Evolutionary conservation across 2,329 filamentous ascomycete genomes (phyloP), one percentile per base, ranked within the genome.

Genomic region (Aurifilum marmelostoma): DNA sequence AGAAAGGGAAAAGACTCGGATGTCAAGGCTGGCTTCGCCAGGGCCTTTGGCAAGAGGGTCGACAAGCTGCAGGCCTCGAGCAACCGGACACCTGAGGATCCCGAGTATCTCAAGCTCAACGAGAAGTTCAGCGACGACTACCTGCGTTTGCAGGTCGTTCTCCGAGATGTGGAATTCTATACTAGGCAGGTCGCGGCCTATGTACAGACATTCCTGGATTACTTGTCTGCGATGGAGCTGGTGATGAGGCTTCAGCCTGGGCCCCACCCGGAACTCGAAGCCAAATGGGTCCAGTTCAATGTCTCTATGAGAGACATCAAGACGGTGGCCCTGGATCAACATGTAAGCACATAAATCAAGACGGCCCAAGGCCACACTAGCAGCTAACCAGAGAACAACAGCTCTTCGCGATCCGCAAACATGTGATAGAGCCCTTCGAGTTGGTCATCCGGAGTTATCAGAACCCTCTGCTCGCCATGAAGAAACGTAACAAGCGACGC

Each of bases 151-250:
- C 95, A 98, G 76, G 92, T 99, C 52, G 93, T 97, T 56, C 89
- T 97, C 75, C 89, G 94, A 69, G 96, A 98, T 77, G 91, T 97
- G n/a, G 93, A 97, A 76, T 93, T 91, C 75, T 98, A 98, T 78
- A 90, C 93, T 5, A 88, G 91, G n/a, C 90, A 94, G 68, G 89
- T 93, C 3, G 88, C 91, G 11, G 87, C 87, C n/a, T 93, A 92
- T 72, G 91, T 97, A 63, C 88, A 91, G 69, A 90, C 92, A 73
- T 94, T 97, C 74, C 87, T 94, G 63, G 90, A 92, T 70, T 92
- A 95, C 72, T 87, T 95, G 39, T 88, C 89, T 2, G 92, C 92
- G 1, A 92, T 97, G 77, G 93, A 97, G 78, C 87, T 92, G 0
- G 91, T 94, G 72, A 92, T 97, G 80, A 89, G 88, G 52, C 80